phyloP scores from a whole-genome alignment of 2,329 filamentous ascomycete species.

The Ceratocystis lukuohia region DNA sequence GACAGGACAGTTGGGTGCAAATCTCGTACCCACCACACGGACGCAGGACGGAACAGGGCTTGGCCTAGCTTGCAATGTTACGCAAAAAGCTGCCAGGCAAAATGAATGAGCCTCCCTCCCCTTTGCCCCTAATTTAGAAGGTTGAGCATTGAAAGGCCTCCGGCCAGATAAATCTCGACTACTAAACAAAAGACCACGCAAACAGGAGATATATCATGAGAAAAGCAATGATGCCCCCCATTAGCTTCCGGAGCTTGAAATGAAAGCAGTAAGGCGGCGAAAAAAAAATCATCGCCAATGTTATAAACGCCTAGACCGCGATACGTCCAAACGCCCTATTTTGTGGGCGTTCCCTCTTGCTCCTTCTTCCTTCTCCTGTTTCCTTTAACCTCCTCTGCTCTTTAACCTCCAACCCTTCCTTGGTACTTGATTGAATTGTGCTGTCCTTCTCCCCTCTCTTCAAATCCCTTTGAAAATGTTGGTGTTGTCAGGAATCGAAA shows the following conservation, averaged over 20 bases:
- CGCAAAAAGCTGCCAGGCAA: slow-evolving; percentile 2
- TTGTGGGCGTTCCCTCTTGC: neutral
- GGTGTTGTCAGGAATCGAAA: slow-evolving; percentile 1
- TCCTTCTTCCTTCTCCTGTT: neutral
- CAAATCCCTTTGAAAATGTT: neutral
- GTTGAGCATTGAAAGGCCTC: no score
- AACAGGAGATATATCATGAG: neutral
- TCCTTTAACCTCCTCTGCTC: neutral
- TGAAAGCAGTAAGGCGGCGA: neutral
- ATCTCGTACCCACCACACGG: neutral
- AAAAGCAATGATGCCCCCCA: neutral
- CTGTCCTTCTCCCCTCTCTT: neutral
- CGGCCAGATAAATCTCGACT: neutral
- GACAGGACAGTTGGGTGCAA: neutral
- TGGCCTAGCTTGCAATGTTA: neutral
- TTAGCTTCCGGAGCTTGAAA: neutral
- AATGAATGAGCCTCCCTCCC: no score
- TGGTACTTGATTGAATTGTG: neutral
- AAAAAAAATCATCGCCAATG: neutral
- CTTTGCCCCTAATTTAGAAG: slow-evolving; percentile 1
- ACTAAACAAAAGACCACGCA: neutral
- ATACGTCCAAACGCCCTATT: slow-evolving; percentile 1
- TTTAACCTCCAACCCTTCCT: neutral
- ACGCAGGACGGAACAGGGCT: no score
- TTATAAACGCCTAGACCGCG: neutral